Conservation (phyloP, 345 rosid species). For the Erodium maritimum region DNA sequence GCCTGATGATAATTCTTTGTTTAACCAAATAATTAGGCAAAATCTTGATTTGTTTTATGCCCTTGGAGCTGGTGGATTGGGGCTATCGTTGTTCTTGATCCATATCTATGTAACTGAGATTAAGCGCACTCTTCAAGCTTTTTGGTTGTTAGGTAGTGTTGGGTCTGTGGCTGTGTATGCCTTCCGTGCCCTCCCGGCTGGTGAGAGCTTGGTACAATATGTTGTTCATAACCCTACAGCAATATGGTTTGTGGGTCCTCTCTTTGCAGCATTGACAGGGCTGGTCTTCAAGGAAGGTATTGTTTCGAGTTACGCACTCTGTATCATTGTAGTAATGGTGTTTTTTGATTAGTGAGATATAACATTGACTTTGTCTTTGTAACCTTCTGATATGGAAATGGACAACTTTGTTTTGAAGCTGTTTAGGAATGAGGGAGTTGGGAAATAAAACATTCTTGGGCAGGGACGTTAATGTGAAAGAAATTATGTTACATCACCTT, state of each 20-base stretch:
- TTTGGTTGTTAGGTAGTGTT: conserved; percentile 69
- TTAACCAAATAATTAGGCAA: conserved; percentile 37
- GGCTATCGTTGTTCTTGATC: conserved; percentile 59
- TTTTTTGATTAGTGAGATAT: not conserved
- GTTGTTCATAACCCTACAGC: conserved; percentile 49
- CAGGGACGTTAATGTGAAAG: too few species aligned
- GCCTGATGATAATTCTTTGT: conserved; percentile 29
- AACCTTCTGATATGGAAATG: too few species aligned
- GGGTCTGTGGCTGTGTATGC: conserved; percentile 59
- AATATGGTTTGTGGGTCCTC: conserved; percentile 88
- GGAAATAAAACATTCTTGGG: too few species aligned
- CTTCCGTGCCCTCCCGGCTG: conserved; percentile 59
- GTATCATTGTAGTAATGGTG: conserved; percentile 1
- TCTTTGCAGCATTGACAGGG: conserved; percentile 79
- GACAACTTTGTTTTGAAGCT: too few species aligned
- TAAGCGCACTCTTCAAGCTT: conserved; percentile 86
- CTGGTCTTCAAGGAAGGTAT: conserved; percentile 95
- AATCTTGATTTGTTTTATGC: conserved; percentile 55
- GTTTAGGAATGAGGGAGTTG: too few species aligned
- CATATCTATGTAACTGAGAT: conserved; percentile 90
- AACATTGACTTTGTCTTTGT: too few species aligned
- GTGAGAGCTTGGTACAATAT: conserved; percentile 57
- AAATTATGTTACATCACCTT: too few species aligned
- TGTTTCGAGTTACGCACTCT: not conserved
- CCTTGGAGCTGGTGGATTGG: conserved; percentile 72